Evolutionary conservation across 1,139 yeast species (phyloP), one percentile per base, ranked within the genome.

Genomic region (Saccharomyces hybrid): DNA sequence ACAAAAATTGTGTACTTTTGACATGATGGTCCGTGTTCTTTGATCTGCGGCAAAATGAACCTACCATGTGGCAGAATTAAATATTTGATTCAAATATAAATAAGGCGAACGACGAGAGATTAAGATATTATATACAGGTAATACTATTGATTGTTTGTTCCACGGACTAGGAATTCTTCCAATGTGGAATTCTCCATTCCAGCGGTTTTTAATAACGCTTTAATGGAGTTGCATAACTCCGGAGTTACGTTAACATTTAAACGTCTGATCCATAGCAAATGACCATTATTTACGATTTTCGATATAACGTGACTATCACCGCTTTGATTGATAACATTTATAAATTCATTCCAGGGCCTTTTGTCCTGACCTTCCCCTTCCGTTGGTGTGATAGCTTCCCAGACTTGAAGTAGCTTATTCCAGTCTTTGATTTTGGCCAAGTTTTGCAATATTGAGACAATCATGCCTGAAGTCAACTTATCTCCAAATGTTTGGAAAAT

Each of bases 271-370:
- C 67, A 63, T 14, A 66, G 52, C 23, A 68, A 51, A 50, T 60
- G 57, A 3, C 68, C 68, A n/a, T 64, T 60, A n/a, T 57, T 54
- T 3, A 66, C 50, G 5, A 65, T 46, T 23, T 56, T 53, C 14
- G 54, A 52, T 53, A 61, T 56, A 13, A 62, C 31, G 16, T 47
- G 41, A 8, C 27, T 11, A 47, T 65, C 61, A 8, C 53, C 51
- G 2, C 63, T 57, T 13, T 60, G 56, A 2, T 57, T 57, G 1
- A 65, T 31, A 20, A 57, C 34, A 27, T 59, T 50, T 27, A 66
- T 38, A n/a, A 63, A 61, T 6, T 59, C 53, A 5, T 50, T 46
- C 70, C 70, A 66, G 2, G 69, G 69, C 28, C 68, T 60, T 20
- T 50, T 50, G 47, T 65, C 68, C 20, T 52, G 56, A 4, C 57